phyloP scores from a whole-genome alignment of 331 rosid species.

The Pyrus hybrid region DNA sequence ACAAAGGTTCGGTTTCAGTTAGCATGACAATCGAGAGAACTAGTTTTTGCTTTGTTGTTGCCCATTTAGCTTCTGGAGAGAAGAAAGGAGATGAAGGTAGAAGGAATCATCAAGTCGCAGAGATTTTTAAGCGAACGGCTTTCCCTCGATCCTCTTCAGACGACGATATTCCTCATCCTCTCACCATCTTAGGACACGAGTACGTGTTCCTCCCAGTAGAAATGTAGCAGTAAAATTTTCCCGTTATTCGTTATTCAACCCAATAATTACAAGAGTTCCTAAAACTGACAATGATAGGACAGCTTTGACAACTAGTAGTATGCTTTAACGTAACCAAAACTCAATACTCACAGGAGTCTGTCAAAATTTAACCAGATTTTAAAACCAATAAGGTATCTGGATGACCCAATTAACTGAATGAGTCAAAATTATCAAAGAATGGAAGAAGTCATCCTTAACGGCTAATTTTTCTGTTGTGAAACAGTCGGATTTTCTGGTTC shows the following conservation, averaged over 20 bases:
- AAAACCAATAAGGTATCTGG: neutral
- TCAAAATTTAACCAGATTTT: neutral
- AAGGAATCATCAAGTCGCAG: constrained; percentile 69
- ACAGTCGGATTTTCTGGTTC: constrained; percentile 94
- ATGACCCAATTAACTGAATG: neutral
- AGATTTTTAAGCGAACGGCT: constrained; percentile 67
- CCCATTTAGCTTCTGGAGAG: constrained; percentile 92
- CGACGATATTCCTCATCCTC: constrained; percentile 39
- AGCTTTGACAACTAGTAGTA: neutral
- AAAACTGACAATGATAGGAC: neutral
- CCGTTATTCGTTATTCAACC: too few relatives aligned
- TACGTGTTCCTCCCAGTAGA: constrained; percentile 24
- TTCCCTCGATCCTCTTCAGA: constrained; percentile 44
- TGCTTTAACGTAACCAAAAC: neutral
- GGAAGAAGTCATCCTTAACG: neutral
- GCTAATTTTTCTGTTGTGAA: constrained; percentile 11
- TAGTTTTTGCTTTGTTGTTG: constrained; percentile 78
- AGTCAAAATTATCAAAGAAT: neutral
- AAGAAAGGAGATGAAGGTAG: constrained; percentile 78
- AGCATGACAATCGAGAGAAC: constrained; percentile 91
- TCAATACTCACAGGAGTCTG: neutral
- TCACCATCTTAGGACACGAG: constrained; percentile 87
- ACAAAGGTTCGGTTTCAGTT: constrained; percentile 85
- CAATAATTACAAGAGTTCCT: neutral
- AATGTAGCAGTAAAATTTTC: too few relatives aligned